A percentile compares a stretch with the other conserved stretches of the same genome.
These are phyloP conservation scores for Fusarium anguioides DNA, from an alignment of 2,329 filamentous ascomycete species.

Conservation along the genomic window DNA sequence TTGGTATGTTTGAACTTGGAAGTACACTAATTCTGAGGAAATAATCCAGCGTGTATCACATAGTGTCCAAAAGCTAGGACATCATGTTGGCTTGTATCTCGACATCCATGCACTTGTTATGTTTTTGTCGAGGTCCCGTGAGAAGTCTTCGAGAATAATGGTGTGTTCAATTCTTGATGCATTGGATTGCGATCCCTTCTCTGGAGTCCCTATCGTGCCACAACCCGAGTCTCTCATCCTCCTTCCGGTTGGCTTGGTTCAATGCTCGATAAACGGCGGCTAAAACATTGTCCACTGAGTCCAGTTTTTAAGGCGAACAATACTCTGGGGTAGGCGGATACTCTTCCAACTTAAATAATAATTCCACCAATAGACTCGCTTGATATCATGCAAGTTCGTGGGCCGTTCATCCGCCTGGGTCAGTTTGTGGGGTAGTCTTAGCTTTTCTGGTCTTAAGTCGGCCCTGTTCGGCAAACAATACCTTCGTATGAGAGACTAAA, in stretches of 20 bases:
- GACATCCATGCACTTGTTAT: too few relatives aligned
- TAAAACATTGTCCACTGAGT: slow-evolving; percentile 4
- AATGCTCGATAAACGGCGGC: background rate
- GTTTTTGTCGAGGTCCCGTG: too few relatives aligned
- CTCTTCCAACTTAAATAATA: slow-evolving; percentile 5
- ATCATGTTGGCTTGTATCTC: too few relatives aligned
- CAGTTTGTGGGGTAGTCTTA: slow-evolving; percentile 6
- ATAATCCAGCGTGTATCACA: too few relatives aligned
- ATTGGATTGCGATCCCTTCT: too few relatives aligned
- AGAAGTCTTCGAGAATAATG: too few relatives aligned
- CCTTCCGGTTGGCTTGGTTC: background rate
- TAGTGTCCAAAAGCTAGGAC: too few relatives aligned
- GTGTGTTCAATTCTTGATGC: too few relatives aligned
- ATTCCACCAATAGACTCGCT: slow-evolving; percentile 1
- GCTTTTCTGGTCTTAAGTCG: slow-evolving; percentile 10
- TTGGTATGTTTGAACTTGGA: background rate
- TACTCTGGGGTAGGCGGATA: slow-evolving; percentile 11
- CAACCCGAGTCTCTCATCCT: background rate
- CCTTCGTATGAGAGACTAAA: background rate
- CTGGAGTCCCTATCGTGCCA: too few relatives aligned
- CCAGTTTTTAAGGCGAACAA: slow-evolving; percentile 7
- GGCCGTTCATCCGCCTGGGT: background rate
- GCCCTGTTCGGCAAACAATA: background rate
- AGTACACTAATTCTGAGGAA: too few relatives aligned
- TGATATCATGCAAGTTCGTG: background rate